Base-by-base conservation (phyloP, 208 protist species). In the Leishmania arabica region DNA sequence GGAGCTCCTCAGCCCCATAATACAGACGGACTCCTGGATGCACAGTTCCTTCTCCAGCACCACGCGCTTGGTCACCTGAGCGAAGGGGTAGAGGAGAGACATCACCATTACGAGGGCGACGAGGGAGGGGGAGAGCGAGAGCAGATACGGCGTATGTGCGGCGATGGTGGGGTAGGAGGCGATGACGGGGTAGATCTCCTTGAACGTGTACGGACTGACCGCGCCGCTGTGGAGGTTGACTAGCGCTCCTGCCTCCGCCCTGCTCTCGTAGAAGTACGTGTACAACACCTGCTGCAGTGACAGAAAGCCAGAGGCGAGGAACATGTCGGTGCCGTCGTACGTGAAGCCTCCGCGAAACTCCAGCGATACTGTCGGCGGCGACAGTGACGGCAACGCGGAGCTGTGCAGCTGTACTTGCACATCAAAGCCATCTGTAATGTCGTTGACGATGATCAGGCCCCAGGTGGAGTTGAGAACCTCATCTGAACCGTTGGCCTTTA, bases 21-120 rank as follows among this genome's bases (percentile, higher is more conserved):
- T 96, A 56, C 93, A 86, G 85, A 96, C 89, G 34, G 90, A 89
- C 76, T 97, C 90, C 31, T 91, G 89, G 15, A 97, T 87, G 62
- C 88, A 89, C 64, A 95, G 75, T 76, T 97, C 94, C 83, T 97
- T 97, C 75, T 97, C 92, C 56, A 92, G 47, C n/a, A 97, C 93
- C 54, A 97, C 81, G n/a, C 90, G 89, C 82, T 91, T 94, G 27
- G 91, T 93, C 81, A 91, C 82, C 78, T 78, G 77, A 42, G 75
- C 37, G 54, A 73, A 85, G n/a, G 82, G 82, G 82, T 85, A 85
- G 64, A 96, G 76, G 68, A 93, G 89, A 8, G 79, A 73, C 24
- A 96, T 75, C 19, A 93, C 90, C 75, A 96, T 45, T n/a, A 96
- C 73, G 66, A 93, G 89, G 73, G 90, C 78, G 51, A 86, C 76